Conservation (phyloP, 345 rosid genomes). For the Eucalyptus cloeziana region DNA sequence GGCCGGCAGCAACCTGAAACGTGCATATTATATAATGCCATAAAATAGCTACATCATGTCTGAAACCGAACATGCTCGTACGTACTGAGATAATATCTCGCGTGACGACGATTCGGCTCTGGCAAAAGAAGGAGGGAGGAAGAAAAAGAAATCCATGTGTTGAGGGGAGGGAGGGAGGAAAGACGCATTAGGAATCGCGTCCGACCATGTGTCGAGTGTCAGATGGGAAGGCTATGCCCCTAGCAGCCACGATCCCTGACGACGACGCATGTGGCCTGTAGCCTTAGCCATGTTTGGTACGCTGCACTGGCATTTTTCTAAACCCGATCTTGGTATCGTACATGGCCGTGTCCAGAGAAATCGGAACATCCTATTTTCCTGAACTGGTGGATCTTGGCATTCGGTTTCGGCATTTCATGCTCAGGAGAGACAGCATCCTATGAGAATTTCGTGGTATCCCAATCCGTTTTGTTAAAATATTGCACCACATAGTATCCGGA, state of each 20-base stretch:
- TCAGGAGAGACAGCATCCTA: background rate
- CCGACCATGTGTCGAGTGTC: background rate
- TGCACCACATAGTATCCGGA: too few species aligned
- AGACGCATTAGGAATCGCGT: background rate
- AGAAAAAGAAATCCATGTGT: background rate
- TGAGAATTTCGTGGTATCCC: background rate
- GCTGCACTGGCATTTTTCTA: background rate
- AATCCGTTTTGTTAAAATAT: background rate
- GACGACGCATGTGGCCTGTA: background rate
- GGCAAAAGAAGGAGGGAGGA: background rate
- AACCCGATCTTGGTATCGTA: background rate
- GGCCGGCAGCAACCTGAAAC: background rate
- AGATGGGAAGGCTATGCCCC: background rate
- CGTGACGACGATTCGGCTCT: background rate
- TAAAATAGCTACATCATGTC: background rate
- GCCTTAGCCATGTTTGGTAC: background rate
- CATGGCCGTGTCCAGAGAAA: background rate
- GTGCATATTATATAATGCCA: background rate
- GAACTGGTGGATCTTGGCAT: background rate
- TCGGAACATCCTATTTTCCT: background rate
- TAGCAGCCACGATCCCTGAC: background rate
- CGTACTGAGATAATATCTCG: background rate
- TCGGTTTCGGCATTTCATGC: background rate
- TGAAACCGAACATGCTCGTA: background rate
- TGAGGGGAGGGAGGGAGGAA: background rate